Percentiles rank a stretch among this genome's conserved stretches.
Evolutionary conservation across 768 basidiomycete genomes (phyloP).

Genomic region (Agrocybe pediades): DNA sequence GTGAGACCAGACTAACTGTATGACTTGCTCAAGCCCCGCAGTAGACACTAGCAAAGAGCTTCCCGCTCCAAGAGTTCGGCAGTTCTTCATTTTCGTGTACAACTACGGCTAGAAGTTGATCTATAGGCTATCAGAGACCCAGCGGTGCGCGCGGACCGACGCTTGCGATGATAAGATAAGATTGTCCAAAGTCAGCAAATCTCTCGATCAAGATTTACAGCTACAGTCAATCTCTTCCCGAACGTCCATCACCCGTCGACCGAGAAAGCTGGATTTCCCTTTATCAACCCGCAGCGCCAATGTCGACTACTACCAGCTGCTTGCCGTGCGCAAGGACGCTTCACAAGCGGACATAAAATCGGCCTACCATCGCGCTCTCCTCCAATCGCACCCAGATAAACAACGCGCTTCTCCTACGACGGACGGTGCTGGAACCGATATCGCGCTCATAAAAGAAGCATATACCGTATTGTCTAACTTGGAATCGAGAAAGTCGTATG

Average conservation of each 20-base stretch:
- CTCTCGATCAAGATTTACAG: no score
- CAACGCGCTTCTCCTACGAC: conserved; percentile 13
- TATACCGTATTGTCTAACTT: conserved; percentile 60
- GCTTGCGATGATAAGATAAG: no score
- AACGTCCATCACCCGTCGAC: neutral
- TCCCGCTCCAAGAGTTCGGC: no score
- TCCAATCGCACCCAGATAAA: conserved; percentile 62
- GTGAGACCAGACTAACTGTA: no score
- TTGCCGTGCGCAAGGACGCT: conserved; percentile 53
- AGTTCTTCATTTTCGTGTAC: no score
- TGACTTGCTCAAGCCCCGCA: no score
- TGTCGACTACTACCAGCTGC: conserved; percentile 61
- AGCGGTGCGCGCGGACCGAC: no score
- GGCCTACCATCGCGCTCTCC: conserved; percentile 68
- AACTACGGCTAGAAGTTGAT: no score
- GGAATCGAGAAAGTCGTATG: conserved; percentile 51
- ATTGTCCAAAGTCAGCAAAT: no score
- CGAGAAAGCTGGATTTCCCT: conserved; percentile 21
- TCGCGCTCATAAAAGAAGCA: conserved; percentile 67
- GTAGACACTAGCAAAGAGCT: no score
- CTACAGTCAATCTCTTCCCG: neutral
- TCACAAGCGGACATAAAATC: conserved; percentile 59
- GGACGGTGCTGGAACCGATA: conserved; percentile 44
- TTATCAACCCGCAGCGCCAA: conserved; percentile 20
- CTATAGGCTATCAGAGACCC: no score